Evolutionary conservation across 345 rosid species (phyloP).

Genomic region (Anastatica hierochuntica): DNA sequence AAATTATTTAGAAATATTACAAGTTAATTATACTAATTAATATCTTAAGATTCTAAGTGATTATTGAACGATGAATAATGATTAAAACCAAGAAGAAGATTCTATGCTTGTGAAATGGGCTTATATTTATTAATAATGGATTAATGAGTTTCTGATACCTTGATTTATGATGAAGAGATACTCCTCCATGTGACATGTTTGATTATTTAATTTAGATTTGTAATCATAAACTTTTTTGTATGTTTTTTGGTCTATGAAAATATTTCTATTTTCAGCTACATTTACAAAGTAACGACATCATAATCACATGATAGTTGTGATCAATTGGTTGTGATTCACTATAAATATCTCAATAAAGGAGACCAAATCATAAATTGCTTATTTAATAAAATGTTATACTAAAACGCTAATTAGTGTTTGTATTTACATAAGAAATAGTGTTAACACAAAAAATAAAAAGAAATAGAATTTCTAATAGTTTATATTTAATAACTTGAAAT

Average conservation of each 20-base stretch:
- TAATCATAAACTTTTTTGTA: background rate
- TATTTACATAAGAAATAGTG: no score
- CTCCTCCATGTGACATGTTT: constrained; percentile 10
- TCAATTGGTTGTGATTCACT: background rate
- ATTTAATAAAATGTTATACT: background rate
- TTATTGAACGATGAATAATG: background rate
- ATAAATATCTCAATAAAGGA: background rate
- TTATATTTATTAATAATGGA: background rate
- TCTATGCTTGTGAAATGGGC: constrained; percentile 20
- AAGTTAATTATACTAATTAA: no score
- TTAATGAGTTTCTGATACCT: constrained; percentile 19
- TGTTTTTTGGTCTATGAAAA: background rate
- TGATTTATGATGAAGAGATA: constrained; percentile 24
- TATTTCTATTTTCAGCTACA: constrained; percentile 9
- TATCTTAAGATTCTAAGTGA: no score
- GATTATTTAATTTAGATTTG: background rate
- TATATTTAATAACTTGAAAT: no score
- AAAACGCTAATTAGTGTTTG: no score
- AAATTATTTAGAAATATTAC: no score
- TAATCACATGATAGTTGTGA: constrained; percentile 15
- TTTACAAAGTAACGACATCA: background rate
- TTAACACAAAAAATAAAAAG: no score
- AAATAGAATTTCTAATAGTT: no score
- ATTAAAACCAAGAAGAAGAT: constrained; percentile 13
- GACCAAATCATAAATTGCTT: background rate